Conservation (phyloP, 2,329 filamentous ascomycete species). For the Parastagonospora nodorum region DNA sequence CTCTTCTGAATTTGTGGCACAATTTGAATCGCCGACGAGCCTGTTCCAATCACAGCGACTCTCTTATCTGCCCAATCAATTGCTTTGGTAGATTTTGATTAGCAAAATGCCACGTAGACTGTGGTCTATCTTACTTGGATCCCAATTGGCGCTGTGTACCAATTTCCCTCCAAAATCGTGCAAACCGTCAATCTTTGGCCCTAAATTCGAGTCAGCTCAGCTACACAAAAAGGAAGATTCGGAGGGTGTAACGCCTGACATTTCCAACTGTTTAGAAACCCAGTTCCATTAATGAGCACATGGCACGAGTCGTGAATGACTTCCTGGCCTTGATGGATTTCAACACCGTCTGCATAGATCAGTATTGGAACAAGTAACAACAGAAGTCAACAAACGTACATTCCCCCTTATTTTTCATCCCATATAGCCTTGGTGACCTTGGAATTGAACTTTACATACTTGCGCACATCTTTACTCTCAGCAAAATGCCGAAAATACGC, state of each 20-base stretch:
- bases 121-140: neutral
- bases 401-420: constrained; percentile 26
- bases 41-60: constrained; percentile 40
- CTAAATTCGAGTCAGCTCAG: neutral
- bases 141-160: constrained; percentile 4
- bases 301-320: constrained; percentile 19
- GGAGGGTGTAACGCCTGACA: constrained; percentile 3
- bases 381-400: no score
- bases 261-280: constrained; percentile 23
- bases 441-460: constrained; percentile 27
- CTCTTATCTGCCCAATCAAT: constrained; percentile 29
- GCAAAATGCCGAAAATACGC: constrained; percentile 43
- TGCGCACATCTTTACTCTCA: constrained; percentile 35
- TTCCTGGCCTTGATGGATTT: constrained; percentile 17
- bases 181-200: constrained; percentile 3
- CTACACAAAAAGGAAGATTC: neutral
- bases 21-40: constrained; percentile 49
- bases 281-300: constrained; percentile 28
- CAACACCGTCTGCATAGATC: no score
- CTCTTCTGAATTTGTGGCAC: constrained; percentile 28
- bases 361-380: no score
- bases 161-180: constrained; percentile 2
- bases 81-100: neutral
- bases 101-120: neutral
- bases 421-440: constrained; percentile 28